phyloP scores from a whole-genome alignment of 163 green algal genomes.

The Volvox carteri region DNA sequence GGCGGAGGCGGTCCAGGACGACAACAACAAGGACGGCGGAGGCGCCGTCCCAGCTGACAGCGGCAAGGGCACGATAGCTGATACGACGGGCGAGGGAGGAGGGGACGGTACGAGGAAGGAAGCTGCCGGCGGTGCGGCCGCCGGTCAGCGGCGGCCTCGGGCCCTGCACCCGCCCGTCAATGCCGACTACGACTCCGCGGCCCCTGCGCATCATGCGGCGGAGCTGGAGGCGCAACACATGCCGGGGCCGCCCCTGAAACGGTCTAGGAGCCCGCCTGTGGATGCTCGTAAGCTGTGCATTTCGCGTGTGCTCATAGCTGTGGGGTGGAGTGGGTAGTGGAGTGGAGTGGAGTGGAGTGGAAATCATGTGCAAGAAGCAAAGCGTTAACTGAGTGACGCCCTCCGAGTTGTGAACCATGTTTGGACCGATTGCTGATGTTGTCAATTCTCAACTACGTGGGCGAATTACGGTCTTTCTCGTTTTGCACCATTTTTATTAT shows the following conservation, averaged over 20 bases:
- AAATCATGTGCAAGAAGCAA: too few species aligned
- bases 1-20: not conserved
- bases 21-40: not conserved
- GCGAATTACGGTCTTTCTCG: too few species aligned
- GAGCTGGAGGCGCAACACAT: slow-evolving; percentile 33
- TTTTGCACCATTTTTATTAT: too few species aligned
- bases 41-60: not conserved
- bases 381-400: too few species aligned
- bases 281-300: not conserved
- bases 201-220: not conserved
- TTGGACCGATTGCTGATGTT: too few species aligned
- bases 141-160: not conserved
- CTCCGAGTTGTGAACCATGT: too few species aligned
- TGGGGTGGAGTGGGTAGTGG: too few species aligned
- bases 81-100: not conserved
- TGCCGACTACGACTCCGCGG: slow-evolving; percentile 23
- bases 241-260: not conserved
- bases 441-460: too few species aligned
- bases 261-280: not conserved
- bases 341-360: too few species aligned
- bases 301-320: too few species aligned
- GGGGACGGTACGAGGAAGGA: not conserved
- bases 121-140: not conserved
- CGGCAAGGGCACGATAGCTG: not conserved
- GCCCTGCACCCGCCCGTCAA: slow-evolving; percentile 9